Conservation (phyloP, 73 alveolate genomes). For the Tetrahymena thermophila region DNA sequence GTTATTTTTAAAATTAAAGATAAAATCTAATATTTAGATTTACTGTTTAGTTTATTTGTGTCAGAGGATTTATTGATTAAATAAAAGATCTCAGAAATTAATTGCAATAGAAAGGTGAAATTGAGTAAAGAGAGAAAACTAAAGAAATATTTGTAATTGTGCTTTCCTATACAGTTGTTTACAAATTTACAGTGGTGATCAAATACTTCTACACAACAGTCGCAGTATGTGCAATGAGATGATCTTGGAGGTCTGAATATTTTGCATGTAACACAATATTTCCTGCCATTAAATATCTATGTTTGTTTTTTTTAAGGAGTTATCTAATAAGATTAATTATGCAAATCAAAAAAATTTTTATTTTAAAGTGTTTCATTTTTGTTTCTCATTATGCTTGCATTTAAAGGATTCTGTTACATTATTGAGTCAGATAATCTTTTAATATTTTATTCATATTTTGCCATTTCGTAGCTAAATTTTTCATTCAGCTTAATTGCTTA, state of each 20-base stretch:
- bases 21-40: not conserved
- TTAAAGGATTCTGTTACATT: not conserved
- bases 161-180: constrained; percentile 80
- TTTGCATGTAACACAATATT: constrained; percentile 63
- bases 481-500: not conserved
- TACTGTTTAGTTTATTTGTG: not conserved
- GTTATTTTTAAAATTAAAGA: not conserved
- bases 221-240: constrained; percentile 80
- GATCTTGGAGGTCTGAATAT: constrained; percentile 74
- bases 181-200: constrained; percentile 86
- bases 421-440: not conserved
- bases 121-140: constrained; percentile 14
- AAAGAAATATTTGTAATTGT: constrained; percentile 67
- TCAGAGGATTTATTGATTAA: not conserved
- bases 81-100: not conserved
- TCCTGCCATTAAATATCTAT: not conserved
- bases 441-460: not conserved
- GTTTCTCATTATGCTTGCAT: not conserved
- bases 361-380: not conserved
- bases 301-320: not conserved
- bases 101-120: not conserved
- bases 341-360: not conserved
- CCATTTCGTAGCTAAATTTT: not conserved
- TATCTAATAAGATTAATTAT: not conserved
- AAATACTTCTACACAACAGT: constrained; percentile 70